Percentiles rank a stretch among this genome's conserved stretches.
Evolutionary conservation across 1,139 yeast genomes (phyloP).

Genomic region (Suhomyces atakaporum): DNA sequence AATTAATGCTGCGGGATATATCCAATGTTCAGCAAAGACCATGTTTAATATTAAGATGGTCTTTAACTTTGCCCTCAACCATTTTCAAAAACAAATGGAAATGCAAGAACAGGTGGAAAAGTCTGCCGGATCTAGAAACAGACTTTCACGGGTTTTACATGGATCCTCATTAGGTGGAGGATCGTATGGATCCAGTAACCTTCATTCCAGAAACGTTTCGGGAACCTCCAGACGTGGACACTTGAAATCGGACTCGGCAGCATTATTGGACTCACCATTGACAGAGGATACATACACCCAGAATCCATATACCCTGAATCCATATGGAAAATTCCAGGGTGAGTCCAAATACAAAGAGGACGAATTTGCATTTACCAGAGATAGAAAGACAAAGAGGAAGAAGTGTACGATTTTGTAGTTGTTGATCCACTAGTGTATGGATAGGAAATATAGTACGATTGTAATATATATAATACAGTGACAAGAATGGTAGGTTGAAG

Average conservation of each 20-base stretch:
- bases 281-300: slow-evolving; percentile 34
- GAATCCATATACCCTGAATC: slow-evolving; percentile 29
- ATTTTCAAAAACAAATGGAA: slow-evolving; percentile 38
- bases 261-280: slow-evolving; percentile 43
- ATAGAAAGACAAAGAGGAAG: slow-evolving; percentile 29
- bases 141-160: slow-evolving; percentile 35
- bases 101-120: slow-evolving; percentile 41
- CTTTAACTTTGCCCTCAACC: slow-evolving; percentile 56
- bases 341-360: slow-evolving; percentile 37
- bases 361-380: slow-evolving; percentile 46
- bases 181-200: slow-evolving; percentile 11
- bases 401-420: slow-evolving; percentile 39
- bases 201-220: slow-evolving; percentile 16
- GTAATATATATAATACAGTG: too few species aligned
- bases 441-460: too few species aligned
- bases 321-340: slow-evolving; percentile 30
- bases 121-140: slow-evolving; percentile 30
- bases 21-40: slow-evolving; percentile 76
- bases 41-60: slow-evolving; percentile 67
- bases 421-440: too few species aligned
- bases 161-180: slow-evolving; percentile 30
- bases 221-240: slow-evolving; percentile 25
- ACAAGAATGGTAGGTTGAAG: too few species aligned
- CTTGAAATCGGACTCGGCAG: slow-evolving; percentile 40
- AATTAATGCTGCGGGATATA: slow-evolving; percentile 74